Evolutionary conservation across 495 filamentous ascomycete genomes (phyloP).

Genomic region (Tuber aestivum): DNA sequence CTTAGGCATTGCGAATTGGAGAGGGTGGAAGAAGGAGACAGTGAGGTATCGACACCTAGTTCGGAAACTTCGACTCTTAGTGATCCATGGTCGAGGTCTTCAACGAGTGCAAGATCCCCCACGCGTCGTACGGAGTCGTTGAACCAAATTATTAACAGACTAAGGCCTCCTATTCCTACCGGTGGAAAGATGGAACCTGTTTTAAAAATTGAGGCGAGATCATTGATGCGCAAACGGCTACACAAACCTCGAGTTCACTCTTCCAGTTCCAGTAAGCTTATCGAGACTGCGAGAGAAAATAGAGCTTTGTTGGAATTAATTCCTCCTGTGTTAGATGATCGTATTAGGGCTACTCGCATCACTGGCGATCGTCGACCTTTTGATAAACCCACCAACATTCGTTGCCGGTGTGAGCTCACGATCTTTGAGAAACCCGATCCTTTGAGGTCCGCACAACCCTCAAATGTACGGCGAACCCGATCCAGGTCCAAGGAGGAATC

Average conservation of each 20-base stretch:
- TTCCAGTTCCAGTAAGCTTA: not conserved
- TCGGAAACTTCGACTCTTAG: not conserved
- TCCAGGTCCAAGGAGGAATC: slow-evolving; percentile 7
- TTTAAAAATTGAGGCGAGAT: slow-evolving; percentile 36
- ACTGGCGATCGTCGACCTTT: not conserved
- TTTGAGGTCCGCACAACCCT: not conserved
- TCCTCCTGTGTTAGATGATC: not conserved
- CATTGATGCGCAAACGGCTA: slow-evolving; percentile 26
- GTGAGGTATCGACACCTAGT: not conserved
- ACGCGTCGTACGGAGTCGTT: slow-evolving; percentile 23
- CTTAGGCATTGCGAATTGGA: slow-evolving; percentile 27
- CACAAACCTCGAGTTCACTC: slow-evolving; percentile 16
- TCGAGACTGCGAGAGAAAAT: not conserved
- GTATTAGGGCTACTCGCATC: not conserved
- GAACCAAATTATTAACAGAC: slow-evolving; percentile 28
- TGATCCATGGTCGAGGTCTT: slow-evolving; percentile 18
- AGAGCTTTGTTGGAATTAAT: not conserved
- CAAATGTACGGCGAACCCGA: not conserved
- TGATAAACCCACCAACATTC: slow-evolving; percentile 15
- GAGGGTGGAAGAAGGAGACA: slow-evolving; percentile 8
- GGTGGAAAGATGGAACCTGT: slow-evolving; percentile 29
- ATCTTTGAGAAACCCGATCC: slow-evolving; percentile 28
- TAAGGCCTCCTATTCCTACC: slow-evolving; percentile 29
- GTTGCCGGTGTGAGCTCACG: slow-evolving; percentile 35
- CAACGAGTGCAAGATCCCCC: slow-evolving; percentile 24